Base-by-base conservation (phyloP, 495 filamentous ascomycete species). In the Trichocladium antarcticum region DNA sequence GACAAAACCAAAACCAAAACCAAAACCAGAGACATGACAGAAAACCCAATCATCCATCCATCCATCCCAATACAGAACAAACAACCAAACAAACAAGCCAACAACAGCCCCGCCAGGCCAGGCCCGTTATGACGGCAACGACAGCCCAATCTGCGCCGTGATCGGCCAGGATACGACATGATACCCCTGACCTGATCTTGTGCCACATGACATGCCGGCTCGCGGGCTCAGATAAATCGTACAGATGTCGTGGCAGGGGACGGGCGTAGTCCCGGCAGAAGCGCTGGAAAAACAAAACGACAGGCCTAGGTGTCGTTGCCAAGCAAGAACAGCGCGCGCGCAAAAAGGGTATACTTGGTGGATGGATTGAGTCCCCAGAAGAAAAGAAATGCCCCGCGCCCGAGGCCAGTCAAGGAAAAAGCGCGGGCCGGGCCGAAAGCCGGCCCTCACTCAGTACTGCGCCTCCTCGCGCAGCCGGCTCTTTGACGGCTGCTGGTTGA, bases 391-490 rank as follows among this genome's bases (percentile, higher is more conserved):
- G n/a, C n/a, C n/a, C n/a, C n/a, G n/a, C n/a, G n/a, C n/a, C n/a
- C n/a, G n/a, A n/a, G n/a, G n/a, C n/a, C n/a, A n/a, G n/a, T n/a
- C n/a, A n/a, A n/a, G n/a, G n/a, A n/a, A n/a, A n/a, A n/a, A n/a
- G n/a, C n/a, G n/a, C n/a, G n/a, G n/a, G n/a, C n/a, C n/a, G n/a
- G n/a, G n/a, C n/a, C n/a, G n/a, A n/a, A n/a, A n/a, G 1, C 37
- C n/a, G 7, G 6, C 16, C 38, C 27, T 34, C 31, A 4, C 27
- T 49, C 54, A 63, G 19, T 57, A 62, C 37, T 59, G 63, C 7
- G 61, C 60, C 55, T 73, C 70, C 31, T 74, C 72, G 11, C 71
- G 60, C 14, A 74, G 41, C 5, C 68, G 69, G 42, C 72, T 71
- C 57, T 66, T 73, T 5, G 66, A 68, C 22, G 61, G 58, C 54